These are phyloP conservation scores for Leptographium wingfieldii DNA, from an alignment of 2,329 filamentous ascomycete genomes.

Conservation along the genomic window DNA sequence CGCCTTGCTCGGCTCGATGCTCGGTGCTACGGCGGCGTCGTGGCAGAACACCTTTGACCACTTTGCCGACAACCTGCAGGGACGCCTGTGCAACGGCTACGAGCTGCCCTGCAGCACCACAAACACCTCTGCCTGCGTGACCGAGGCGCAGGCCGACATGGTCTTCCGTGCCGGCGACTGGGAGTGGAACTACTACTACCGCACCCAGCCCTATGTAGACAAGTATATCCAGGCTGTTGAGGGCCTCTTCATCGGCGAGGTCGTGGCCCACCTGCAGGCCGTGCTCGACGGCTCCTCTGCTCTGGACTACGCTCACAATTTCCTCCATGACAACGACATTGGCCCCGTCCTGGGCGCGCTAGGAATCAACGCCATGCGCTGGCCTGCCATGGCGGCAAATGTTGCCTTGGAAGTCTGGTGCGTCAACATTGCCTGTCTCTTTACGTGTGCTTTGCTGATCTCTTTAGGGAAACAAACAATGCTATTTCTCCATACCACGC, in stretches of 20 bases:
- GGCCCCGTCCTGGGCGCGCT: conserved; percentile 3
- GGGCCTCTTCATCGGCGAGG: conserved; percentile 4
- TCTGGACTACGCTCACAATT: neutral
- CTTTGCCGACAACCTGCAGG: conserved; percentile 6
- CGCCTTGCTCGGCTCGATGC: neutral
- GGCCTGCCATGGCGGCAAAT: conserved; percentile 5
- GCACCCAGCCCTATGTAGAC: neutral
- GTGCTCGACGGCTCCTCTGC: neutral
- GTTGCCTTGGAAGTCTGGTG: conserved; percentile 4
- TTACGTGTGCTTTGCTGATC: neutral
- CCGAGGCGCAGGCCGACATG: neutral
- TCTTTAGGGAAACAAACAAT: neutral
- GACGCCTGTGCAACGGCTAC: conserved; percentile 5
- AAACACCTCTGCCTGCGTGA: neutral
- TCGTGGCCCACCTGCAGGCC: neutral
- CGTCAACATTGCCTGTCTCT: neutral
- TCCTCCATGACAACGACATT: conserved; percentile 3
- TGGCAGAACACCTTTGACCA: conserved; percentile 6
- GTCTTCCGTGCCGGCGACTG: conserved; percentile 6
- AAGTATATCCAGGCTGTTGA: neutral
- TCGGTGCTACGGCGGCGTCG: neutral
- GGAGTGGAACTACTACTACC: conserved; percentile 6
- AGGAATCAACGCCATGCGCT: conserved; percentile 1
- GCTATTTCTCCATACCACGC: neutral
- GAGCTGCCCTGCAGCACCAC: conserved; percentile 1